Evolutionary conservation across 345 rosid species (phyloP).

Genomic region (Sonneratia alba): DNA sequence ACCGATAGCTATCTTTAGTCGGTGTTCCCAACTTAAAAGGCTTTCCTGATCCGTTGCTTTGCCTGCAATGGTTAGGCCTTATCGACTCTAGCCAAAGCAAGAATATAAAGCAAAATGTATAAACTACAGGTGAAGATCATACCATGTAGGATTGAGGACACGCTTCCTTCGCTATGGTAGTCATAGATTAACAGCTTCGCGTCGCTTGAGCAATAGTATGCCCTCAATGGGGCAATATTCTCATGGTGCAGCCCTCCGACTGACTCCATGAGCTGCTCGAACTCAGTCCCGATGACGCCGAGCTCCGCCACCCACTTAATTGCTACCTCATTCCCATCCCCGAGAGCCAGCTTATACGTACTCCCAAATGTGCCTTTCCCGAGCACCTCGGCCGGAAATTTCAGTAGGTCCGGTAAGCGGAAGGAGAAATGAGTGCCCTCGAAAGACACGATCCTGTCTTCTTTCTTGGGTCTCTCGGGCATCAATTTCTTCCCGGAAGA

Average conservation of each 20-base stretch:
- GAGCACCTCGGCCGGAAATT: slow-evolving; percentile 88
- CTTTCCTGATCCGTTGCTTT: slow-evolving; percentile 36
- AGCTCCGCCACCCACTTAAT: slow-evolving; percentile 89
- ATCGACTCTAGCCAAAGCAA: too few species aligned
- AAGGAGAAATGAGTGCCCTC: slow-evolving; percentile 64
- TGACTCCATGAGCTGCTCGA: slow-evolving; percentile 71
- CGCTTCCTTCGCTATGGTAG: slow-evolving; percentile 48
- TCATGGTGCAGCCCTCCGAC: slow-evolving; percentile 62
- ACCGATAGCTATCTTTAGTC: slow-evolving; percentile 58
- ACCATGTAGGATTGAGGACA: slow-evolving; percentile 74
- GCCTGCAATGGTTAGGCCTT: slow-evolving; percentile 55
- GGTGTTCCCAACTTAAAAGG: slow-evolving; percentile 61
- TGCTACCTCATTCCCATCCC: slow-evolving; percentile 65
- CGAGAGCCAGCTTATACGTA: slow-evolving; percentile 74
- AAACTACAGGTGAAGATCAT: slow-evolving; percentile 7
- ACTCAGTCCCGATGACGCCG: slow-evolving; percentile 47
- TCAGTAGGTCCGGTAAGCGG: slow-evolving; percentile 68
- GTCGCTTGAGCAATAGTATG: slow-evolving; percentile 74
- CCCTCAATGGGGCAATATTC: slow-evolving; percentile 64
- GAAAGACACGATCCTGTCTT: slow-evolving; percentile 54
- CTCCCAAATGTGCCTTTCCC: slow-evolving; percentile 82
- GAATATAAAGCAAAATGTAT: not conserved
- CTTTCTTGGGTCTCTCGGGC: slow-evolving; percentile 35
- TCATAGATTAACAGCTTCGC: slow-evolving; percentile 89
- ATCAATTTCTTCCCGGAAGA: slow-evolving; percentile 22